Evolutionary conservation across 345 rosid genomes (phyloP), one percentile per base, ranked within the genome.

Genomic region (Citrus cavaleriei): DNA sequence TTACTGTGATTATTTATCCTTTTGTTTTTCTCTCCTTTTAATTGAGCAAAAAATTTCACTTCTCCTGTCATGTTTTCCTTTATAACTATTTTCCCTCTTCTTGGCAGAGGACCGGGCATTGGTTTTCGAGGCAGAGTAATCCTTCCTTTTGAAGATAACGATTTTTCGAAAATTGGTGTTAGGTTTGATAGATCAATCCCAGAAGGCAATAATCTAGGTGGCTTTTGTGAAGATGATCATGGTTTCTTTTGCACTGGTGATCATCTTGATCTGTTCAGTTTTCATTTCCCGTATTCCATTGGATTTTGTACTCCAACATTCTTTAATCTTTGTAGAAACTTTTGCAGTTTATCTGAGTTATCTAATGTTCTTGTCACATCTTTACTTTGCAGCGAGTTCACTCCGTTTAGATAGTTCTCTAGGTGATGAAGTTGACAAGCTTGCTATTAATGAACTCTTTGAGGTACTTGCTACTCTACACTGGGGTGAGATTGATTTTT

Each of bases 121-220:
- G 98, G 98, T 27, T 89, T 78, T 86, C 92, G 94, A 79, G 99
- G 99, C 68, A 91, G 88, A 90, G 98, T 97, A 63, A 78, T 93
- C 79, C 98, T 94, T 84, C 86, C 98, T 68, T 93, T 94, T 85
- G 98, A 94, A 91, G 95, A 90, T 79, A 97, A 94, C 78, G 89
- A 87, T 77, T 85, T 88, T 79, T 95, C 98, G 49, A 97, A 97
- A 82, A 80, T 97, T 77, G 98, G 99, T 60, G 93, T 97, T 76
- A 94, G 98, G 83, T 97, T 97, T 79, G 99, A 97, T 86, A 93
- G 75, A 80, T 74, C 93, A 68, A 88, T 97, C 58, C 89, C 86
- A 14, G 98, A 93, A 81, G 99, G 99, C 90, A 94, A 87, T 78
- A 92, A 92, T 85, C 97, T 97, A 73, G 99, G 98, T 76, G 99